Conservation (phyloP, 257 asterid species). For the Gardenia jasminoides region DNA sequence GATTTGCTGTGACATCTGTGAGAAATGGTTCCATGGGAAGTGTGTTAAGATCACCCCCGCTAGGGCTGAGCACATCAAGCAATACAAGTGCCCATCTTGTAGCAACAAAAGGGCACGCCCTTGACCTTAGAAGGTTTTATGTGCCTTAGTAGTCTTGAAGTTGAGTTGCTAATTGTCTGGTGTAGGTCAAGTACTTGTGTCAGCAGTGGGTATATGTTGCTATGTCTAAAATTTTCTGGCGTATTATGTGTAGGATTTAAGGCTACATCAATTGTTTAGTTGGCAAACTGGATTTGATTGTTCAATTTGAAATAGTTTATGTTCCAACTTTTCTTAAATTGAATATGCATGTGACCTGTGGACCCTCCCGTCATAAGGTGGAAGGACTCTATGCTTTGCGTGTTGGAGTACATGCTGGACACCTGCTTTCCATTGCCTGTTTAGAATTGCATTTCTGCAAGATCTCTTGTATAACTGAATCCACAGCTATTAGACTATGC, state of each 20-base stretch:
- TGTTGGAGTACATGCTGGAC: not conserved
- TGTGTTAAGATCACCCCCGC: constrained; percentile 90
- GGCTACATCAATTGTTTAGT: constrained; percentile 14
- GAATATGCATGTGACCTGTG: not conserved
- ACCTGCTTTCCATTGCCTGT: not conserved
- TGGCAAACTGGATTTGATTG: constrained; percentile 9
- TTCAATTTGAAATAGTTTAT: constrained; percentile 12
- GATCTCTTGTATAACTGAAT: not conserved
- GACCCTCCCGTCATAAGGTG: not conserved
- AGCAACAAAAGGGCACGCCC: constrained; percentile 63
- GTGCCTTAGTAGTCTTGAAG: constrained; percentile 1
- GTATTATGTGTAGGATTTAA: constrained; percentile 16
- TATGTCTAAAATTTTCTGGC: constrained; percentile 20
- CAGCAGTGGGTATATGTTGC: constrained; percentile 16
- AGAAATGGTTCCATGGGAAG: constrained; percentile 87
- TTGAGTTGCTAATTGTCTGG: constrained; percentile 15
- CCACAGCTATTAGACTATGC: not conserved
- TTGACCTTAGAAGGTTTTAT: constrained; percentile 27
- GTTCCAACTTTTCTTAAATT: not conserved
- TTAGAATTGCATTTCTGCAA: not conserved
- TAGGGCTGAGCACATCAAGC: constrained; percentile 84
- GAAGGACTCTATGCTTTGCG: not conserved
- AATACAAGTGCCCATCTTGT: constrained; percentile 81
- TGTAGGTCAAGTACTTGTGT: constrained; percentile 17
- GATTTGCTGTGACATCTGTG: constrained; percentile 81